Evolutionary conservation across 441 rosid species (phyloP).

Genomic region (Daphne laureola): DNA sequence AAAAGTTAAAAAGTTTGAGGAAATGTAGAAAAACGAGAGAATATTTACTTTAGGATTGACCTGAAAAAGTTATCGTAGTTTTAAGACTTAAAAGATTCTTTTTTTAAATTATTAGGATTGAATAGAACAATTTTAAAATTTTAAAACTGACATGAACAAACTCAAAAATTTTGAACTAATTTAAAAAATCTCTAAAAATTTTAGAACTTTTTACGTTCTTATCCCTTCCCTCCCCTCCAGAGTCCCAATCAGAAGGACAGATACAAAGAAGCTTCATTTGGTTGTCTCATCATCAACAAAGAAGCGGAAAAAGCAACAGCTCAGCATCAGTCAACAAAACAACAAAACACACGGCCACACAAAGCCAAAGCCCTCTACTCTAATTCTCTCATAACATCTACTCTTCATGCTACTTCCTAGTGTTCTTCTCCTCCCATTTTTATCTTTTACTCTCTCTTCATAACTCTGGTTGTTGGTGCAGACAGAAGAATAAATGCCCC

Average conservation of each 20-base stretch:
- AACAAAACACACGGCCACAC: conserved; percentile 9
- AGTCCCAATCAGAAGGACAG: conserved; percentile 22
- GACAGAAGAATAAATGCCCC: conserved; percentile 59
- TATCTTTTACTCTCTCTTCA: not conserved
- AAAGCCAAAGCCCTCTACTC: conserved; percentile 5
- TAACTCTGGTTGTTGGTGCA: conserved; percentile 50
- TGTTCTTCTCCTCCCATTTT: not conserved
- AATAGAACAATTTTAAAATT: too few relatives aligned
- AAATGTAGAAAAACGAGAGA: too few relatives aligned
- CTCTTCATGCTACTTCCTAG: not conserved
- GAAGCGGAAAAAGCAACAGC: conserved; percentile 12
- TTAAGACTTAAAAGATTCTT: too few relatives aligned
- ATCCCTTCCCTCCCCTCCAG: not conserved
- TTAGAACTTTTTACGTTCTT: too few relatives aligned
- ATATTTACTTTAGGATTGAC: too few relatives aligned
- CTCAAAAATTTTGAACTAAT: too few relatives aligned
- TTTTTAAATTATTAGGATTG: too few relatives aligned
- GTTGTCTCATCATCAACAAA: not conserved
- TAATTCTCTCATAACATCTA: not conserved
- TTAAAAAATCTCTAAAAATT: too few relatives aligned
- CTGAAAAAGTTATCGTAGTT: too few relatives aligned
- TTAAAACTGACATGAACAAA: too few relatives aligned
- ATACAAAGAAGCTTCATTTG: conserved; percentile 18
- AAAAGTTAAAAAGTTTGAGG: too few relatives aligned
- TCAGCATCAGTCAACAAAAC: conserved; percentile 21